Conservation (phyloP, 2,329 filamentous ascomycete species). For the Coleophoma crateriformis region DNA sequence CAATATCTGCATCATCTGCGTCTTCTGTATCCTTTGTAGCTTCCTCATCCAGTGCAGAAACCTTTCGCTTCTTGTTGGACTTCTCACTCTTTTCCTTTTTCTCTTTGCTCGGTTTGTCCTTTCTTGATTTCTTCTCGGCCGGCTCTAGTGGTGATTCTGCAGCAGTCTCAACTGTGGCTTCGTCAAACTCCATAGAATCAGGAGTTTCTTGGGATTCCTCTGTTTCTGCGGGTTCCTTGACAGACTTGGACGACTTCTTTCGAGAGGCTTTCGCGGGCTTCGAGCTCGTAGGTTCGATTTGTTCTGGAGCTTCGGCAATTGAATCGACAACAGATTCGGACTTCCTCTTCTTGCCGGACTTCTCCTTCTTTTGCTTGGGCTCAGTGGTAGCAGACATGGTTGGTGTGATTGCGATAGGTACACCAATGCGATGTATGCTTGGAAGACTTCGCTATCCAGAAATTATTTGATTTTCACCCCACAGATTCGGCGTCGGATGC, state of each 20-base stretch:
- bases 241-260: not conserved
- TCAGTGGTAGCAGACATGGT: slow-evolving; percentile 10
- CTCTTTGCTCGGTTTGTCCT: slow-evolving; percentile 5
- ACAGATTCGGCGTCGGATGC: not conserved
- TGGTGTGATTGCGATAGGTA: slow-evolving; percentile 2
- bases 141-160: not conserved
- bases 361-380: slow-evolving; percentile 23
- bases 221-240: not conserved
- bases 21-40: slow-evolving; percentile 3
- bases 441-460: not conserved
- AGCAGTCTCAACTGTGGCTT: not conserved
- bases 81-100: slow-evolving; percentile 12
- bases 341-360: slow-evolving; percentile 20
- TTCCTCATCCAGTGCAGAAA: slow-evolving; percentile 11
- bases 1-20: not conserved
- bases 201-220: no score
- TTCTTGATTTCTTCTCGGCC: slow-evolving; percentile 7
- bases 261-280: not conserved
- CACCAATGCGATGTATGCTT: no score
- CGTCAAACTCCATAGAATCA: not conserved
- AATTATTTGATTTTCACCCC: slow-evolving; percentile 1
- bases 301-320: slow-evolving; percentile 1
- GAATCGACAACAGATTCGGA: not conserved
- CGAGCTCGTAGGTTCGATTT: not conserved
- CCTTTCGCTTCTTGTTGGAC: slow-evolving; percentile 18